These are phyloP conservation scores for Fraxinus quadrangulata DNA, from an alignment of 257 asterid genomes.

Conservation along the genomic window DNA sequence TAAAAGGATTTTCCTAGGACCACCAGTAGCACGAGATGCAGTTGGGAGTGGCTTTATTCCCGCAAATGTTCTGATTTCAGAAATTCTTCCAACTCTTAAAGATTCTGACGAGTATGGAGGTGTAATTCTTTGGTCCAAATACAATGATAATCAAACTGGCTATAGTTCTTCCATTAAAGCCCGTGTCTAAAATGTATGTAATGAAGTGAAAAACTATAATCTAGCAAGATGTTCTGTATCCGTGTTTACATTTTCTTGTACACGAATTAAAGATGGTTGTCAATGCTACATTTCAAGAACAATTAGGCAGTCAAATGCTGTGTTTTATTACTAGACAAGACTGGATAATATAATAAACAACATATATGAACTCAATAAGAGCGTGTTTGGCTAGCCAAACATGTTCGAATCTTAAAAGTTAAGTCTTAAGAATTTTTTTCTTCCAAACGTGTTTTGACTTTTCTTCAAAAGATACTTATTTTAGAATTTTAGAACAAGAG, in stretches of 20 bases:
- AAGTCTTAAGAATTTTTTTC: too few relatives aligned
- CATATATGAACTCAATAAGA: too few relatives aligned
- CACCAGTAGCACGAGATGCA: slow-evolving; percentile 63
- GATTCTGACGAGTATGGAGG: slow-evolving; percentile 59
- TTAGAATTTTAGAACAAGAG: too few relatives aligned
- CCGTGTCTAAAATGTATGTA: slow-evolving; percentile 34
- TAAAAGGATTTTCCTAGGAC: slow-evolving; percentile 49
- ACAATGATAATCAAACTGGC: slow-evolving; percentile 51
- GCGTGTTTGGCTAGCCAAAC: too few relatives aligned
- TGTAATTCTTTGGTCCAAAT: slow-evolving; percentile 66
- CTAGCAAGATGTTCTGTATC: not conserved
- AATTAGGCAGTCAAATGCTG: too few relatives aligned
- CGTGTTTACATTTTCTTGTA: not conserved
- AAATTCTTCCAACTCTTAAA: slow-evolving; percentile 54
- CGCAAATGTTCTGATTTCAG: slow-evolving; percentile 37
- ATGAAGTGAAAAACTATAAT: not conserved
- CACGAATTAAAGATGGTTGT: not conserved
- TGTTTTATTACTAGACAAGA: too few relatives aligned
- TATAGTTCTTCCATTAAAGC: slow-evolving; percentile 55
- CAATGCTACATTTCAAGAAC: too few relatives aligned
- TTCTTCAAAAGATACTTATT: too few relatives aligned
- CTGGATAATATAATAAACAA: too few relatives aligned
- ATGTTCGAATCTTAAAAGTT: too few relatives aligned
- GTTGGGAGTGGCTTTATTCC: slow-evolving; percentile 66
- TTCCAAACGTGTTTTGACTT: too few relatives aligned